phyloP scores from a whole-genome alignment of 2,329 filamentous ascomycete species.

The Trichoderma lentiforme region DNA sequence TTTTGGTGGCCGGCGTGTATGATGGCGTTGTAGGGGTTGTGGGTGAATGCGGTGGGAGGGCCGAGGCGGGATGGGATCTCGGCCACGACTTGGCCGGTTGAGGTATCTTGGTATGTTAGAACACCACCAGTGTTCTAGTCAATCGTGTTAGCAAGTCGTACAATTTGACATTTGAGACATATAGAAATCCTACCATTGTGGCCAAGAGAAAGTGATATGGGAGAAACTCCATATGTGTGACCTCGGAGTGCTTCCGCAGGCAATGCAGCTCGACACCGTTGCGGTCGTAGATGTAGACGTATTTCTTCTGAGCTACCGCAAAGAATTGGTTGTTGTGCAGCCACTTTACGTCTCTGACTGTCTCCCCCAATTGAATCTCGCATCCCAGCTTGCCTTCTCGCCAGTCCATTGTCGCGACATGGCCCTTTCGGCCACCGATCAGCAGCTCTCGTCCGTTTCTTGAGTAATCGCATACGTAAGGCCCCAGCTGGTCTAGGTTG shows the following conservation, averaged over 20 bases:
- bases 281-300: slow-evolving; percentile 93
- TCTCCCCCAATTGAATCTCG: slow-evolving; percentile 88
- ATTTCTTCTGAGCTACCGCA: slow-evolving; percentile 92
- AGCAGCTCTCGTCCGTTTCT: slow-evolving; percentile 83
- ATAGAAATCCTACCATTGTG: slow-evolving; percentile 60
- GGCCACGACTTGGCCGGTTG: slow-evolving; percentile 82
- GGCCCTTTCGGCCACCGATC: slow-evolving; percentile 84
- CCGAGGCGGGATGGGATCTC: slow-evolving; percentile 84
- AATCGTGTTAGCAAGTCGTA: not conserved
- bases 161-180: not conserved
- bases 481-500: slow-evolving; percentile 76
- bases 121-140: slow-evolving; percentile 70
- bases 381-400: slow-evolving; percentile 85
- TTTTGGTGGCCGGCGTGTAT: slow-evolving; percentile 93
- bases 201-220: slow-evolving; percentile 94
- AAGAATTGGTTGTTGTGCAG: slow-evolving; percentile 94
- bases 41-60: slow-evolving; percentile 74
- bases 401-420: slow-evolving; percentile 97
- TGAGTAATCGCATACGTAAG: slow-evolving; percentile 86
- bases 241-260: slow-evolving; percentile 84
- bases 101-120: slow-evolving; percentile 92
- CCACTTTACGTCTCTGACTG: slow-evolving; percentile 84
- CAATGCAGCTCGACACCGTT: slow-evolving; percentile 91
- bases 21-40: slow-evolving; percentile 91
- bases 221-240: slow-evolving; percentile 90